Evolutionary conservation across 1,284 basidiomycete genomes (phyloP), one percentile per base, ranked within the genome.

Genomic region (Cryptococcus amylolentus): DNA sequence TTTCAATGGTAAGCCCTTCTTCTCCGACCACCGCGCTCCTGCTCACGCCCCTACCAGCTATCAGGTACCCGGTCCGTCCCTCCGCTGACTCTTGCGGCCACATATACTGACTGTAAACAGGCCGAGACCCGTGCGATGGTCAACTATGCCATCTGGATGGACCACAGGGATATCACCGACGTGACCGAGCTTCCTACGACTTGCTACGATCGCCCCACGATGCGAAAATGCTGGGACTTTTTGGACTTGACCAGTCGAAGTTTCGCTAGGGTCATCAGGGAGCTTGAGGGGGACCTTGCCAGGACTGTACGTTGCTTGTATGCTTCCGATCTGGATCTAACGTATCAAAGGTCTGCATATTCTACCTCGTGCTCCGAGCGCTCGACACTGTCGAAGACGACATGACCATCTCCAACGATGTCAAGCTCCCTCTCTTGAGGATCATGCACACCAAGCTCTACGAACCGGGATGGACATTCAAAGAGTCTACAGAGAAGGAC

Each of bases 311-410:
- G 89, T 85, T 13, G 13, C 6, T 13, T 16, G 39, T 54, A 9
- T 50, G 13, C 14, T 26, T 16, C 13, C 14, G 27, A 18, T 2
- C 38, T 20, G 27, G 12, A 8, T 38, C n/a, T 45, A n/a, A 38
- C 26, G 37, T 1, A 28, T 39, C 39, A 10, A 66, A 94, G 91
- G 86, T 97, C 63, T 93, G 90, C 75, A 77, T 99, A 60, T 98
- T 97, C 79, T 99, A 98, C 78, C 84, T 99, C 51, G 88, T 95
- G 5, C 83, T 99, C 6, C 86, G 95, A 27, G 95, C 86, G 1
- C 80, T 98, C 35, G 96, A 98, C 78, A 98, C 96, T 12, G 84
- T 99, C 59, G 95, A 99, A 77, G 95, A 98, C 75, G 95, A 99
- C 80, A 98, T 98, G 93, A 91, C 93, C 3, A 84, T 99, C 56